Percentiles rank a stretch among this genome's conserved stretches.
These are phyloP conservation scores for Tulasnella sp. DNA, from an alignment of 768 basidiomycete genomes.

Conservation along the genomic window DNA sequence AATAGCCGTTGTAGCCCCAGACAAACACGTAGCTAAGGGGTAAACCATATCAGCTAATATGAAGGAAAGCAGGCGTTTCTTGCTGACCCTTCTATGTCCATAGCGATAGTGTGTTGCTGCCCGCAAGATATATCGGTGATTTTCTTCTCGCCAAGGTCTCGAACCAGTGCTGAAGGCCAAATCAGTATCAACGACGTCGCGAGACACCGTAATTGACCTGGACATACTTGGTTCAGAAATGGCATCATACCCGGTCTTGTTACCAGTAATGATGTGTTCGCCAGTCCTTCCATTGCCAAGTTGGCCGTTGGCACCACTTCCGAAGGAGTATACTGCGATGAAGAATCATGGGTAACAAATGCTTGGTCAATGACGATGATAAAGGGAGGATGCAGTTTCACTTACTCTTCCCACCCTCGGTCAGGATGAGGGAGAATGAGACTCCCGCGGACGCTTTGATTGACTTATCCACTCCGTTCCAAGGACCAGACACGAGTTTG, in stretches of 20 bases:
- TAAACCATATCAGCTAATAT: neutral
- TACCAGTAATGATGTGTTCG: constrained; percentile 79
- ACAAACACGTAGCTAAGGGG: constrained; percentile 55
- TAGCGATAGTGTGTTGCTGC: constrained; percentile 74
- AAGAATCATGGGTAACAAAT: neutral
- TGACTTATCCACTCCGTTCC: constrained; percentile 44
- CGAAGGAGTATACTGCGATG: constrained; percentile 67
- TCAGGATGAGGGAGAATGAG: constrained; percentile 74
- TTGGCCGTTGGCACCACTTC: constrained; percentile 87
- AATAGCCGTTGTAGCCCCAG: constrained; percentile 88
- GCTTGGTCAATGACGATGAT: neutral
- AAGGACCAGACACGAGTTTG: constrained; percentile 49
- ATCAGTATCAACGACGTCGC: no score
- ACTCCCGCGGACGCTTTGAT: constrained; percentile 71
- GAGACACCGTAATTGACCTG: neutral
- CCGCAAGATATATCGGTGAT: constrained; percentile 79
- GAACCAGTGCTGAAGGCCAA: constrained; percentile 54
- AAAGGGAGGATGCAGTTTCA: neutral
- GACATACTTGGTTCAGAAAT: constrained; percentile 55
- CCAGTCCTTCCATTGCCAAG: constrained; percentile 88
- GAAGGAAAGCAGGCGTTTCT: constrained; percentile 18
- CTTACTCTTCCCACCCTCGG: constrained; percentile 69
- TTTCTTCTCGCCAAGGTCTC: constrained; percentile 59
- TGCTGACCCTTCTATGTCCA: constrained; percentile 63
- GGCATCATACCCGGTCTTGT: constrained; percentile 74